Evolutionary conservation across 805 yeast genomes (phyloP), one percentile per base, ranked within the genome.

Genomic region (Wilhelminamyces savonicus): DNA sequence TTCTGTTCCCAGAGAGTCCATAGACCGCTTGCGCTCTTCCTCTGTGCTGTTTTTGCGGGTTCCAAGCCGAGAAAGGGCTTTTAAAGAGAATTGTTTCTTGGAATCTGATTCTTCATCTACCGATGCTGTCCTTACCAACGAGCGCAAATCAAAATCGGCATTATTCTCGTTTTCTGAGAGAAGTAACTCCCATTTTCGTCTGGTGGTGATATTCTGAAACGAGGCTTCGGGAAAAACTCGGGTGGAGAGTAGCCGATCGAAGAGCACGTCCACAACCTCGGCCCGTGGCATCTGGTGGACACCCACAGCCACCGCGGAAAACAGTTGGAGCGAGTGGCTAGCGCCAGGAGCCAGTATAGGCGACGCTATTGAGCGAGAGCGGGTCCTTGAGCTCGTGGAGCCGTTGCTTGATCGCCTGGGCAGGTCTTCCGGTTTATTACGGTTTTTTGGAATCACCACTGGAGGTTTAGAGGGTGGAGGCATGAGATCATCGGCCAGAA

Each of bases 141-240:
- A 27, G n/a, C 37, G 45, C 23, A 65, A 49, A 31, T 64, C 66
- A 29, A 64, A 63, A 8, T 48, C 47, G 2, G 50, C 33, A 33
- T 63, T 65, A 5, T 54, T 50, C 39, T 63, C 67, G 36, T 50
- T 55, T 36, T 65, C 71, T 24, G 61, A 40, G n/a, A 64, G 41
- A 10, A 65, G 43, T 10, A 65, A 44, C 38, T 65, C 69, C 71
- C 71, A 65, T 38, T 65, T 65, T 15, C 71, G 38, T 28, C 46
- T 52, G 3, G 58, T 44, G 4, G 66, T 44, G 29, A 50, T 56
- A 14, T 52, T 55, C 23, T 54, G 42, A 30, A 64, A 43, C 1
- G 59, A 45, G 2, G 66, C 60, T 22, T 47, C 42, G n/a, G 52
- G 61, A 29, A 65, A 63, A 0, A 51, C 66, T 26, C 70, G 43